These are phyloP conservation scores for Trametes sp. DNA, from an alignment of 1,284 basidiomycete species.

Conservation along the genomic window DNA sequence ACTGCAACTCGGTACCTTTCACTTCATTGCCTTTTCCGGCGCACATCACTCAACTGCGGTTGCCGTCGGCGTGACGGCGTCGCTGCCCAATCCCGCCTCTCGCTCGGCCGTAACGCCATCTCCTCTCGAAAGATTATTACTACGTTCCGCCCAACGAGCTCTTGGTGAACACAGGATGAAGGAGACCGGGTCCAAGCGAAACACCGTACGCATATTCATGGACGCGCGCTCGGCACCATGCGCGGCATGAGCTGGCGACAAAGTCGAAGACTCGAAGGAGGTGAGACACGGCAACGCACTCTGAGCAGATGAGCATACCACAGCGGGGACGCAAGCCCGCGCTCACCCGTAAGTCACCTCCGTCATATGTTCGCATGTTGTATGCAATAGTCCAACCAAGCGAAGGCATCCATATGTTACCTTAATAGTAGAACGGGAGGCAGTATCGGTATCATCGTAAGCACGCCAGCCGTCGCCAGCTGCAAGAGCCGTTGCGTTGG, in stretches of 20 bases:
- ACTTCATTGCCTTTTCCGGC: conserved; percentile 11
- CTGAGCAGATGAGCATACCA: background rate
- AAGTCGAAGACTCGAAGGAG: background rate
- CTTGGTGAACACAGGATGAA: background rate
- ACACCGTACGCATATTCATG: background rate
- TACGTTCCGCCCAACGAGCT: background rate
- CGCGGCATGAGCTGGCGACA: background rate
- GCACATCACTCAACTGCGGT: conserved; percentile 7
- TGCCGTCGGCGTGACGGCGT: background rate
- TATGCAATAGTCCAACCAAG: background rate
- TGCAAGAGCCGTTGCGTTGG: background rate
- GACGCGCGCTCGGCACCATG: background rate
- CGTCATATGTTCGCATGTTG: background rate
- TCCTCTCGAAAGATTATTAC: too few relatives aligned
- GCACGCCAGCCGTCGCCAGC: background rate
- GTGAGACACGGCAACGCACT: background rate
- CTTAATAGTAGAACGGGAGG: background rate
- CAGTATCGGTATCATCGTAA: background rate
- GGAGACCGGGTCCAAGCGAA: background rate
- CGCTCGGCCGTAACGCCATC: too few relatives aligned
- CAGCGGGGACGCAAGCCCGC: background rate
- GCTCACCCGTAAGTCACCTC: background rate
- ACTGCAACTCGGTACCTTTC: conserved; percentile 2
- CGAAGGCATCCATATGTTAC: background rate
- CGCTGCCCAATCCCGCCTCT: background rate